Evolutionary conservation across 768 basidiomycete species (phyloP).

Genomic region (Leccinum subgranulosum): DNA sequence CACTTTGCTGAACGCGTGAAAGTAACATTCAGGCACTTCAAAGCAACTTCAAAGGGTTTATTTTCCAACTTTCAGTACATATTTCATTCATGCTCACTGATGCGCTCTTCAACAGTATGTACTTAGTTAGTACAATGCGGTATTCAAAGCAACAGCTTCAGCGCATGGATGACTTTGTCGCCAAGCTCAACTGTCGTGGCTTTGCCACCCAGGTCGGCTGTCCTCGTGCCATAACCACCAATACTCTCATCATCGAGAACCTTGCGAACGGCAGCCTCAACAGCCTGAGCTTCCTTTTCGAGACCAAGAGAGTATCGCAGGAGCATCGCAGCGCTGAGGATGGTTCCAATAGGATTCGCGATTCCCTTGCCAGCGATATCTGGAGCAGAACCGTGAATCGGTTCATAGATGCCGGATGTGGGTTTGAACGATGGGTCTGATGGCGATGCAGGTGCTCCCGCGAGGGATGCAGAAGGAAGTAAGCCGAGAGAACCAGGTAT

Average conservation of each 20-base stretch:
- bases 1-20: not conserved
- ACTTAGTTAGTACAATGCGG: not conserved
- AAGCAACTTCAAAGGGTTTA: not conserved
- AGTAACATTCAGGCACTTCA: not conserved
- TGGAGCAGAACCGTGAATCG: constrained; percentile 93
- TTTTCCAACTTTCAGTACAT: not conserved
- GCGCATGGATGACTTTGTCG: constrained; percentile 71
- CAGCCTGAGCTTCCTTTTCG: constrained; percentile 76
- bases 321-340: constrained; percentile 91
- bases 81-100: not conserved
- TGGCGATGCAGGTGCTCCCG: constrained; percentile 72
- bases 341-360: constrained; percentile 93
- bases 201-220: constrained; percentile 84
- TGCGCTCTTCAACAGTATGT: not conserved
- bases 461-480: constrained; percentile 93
- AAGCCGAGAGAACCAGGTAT: constrained; percentile 97
- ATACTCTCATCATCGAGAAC: constrained; percentile 68
- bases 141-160: constrained; percentile 54
- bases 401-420: constrained; percentile 90
- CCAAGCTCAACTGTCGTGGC: constrained; percentile 78
- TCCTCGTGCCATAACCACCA: constrained; percentile 78
- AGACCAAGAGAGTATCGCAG: constrained; percentile 92
- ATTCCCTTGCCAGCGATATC: constrained; percentile 94
- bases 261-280: constrained; percentile 89
- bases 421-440: constrained; percentile 62